These are phyloP conservation scores for Scheffersomyces quercinus DNA, from an alignment of 1,139 yeast species.

Conservation along the genomic window DNA sequence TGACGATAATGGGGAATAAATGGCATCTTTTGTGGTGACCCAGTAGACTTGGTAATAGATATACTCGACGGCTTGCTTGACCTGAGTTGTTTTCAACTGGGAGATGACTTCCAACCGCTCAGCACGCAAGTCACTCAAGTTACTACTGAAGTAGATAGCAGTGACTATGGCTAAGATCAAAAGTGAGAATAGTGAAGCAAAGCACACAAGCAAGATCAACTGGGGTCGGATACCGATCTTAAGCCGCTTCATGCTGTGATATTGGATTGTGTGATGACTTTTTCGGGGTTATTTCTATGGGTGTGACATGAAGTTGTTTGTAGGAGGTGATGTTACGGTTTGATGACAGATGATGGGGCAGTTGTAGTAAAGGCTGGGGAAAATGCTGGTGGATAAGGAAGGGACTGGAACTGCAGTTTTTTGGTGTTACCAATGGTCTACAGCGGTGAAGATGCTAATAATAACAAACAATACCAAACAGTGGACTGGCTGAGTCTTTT, in stretches of 20 bases:
- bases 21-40: constrained; percentile 61
- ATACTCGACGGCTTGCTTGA: constrained; percentile 64
- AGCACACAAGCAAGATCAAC: constrained; percentile 74
- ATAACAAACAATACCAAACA: too few relatives aligned
- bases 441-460: too few relatives aligned
- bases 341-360: too few relatives aligned
- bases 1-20: constrained; percentile 60
- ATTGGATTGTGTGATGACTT: constrained; percentile 6
- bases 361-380: too few relatives aligned
- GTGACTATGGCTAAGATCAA: constrained; percentile 75
- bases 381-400: too few relatives aligned
- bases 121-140: constrained; percentile 61
- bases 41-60: constrained; percentile 71
- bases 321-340: too few relatives aligned
- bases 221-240: constrained; percentile 65
- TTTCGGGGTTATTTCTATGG: background rate
- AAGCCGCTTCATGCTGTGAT: constrained; percentile 34
- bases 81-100: constrained; percentile 76
- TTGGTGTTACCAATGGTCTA: too few relatives aligned
- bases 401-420: too few relatives aligned
- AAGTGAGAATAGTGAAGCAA: constrained; percentile 75
- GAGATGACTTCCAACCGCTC: constrained; percentile 78
- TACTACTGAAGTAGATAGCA: constrained; percentile 73
- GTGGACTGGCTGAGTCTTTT: too few relatives aligned
- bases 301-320: background rate